Percentiles rank a stretch among this genome's conserved stretches.
Conservation (phyloP, 2,329 filamentous ascomycete species). For the Cladophialophora yegresii region DNA sequence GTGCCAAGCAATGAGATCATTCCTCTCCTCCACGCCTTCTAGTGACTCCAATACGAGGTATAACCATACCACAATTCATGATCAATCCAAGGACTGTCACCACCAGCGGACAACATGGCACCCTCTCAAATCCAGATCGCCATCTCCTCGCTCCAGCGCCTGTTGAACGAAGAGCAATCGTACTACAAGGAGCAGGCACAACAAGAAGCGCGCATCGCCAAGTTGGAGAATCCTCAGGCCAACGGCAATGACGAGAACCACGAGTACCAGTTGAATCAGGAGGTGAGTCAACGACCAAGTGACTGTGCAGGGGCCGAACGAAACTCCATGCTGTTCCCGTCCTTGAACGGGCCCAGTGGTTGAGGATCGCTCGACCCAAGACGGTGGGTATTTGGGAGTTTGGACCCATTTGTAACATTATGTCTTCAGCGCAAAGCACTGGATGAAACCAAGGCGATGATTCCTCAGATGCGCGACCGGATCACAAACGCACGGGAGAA, state of each 20-base stretch:
- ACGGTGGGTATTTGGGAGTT: not conserved
- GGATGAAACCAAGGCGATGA: conserved; percentile 84
- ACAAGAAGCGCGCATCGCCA: conserved; percentile 71
- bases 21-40: not conserved
- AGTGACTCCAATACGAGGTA: not conserved
- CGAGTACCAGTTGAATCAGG: conserved; percentile 78
- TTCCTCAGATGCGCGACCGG: conserved; percentile 69
- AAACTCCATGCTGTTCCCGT: too few relatives aligned
- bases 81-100: not conserved
- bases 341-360: too few relatives aligned
- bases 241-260: conserved; percentile 76
- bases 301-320: not conserved
- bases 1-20: not conserved
- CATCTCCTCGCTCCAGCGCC: conserved; percentile 74
- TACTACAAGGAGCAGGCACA: conserved; percentile 83
- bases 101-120: conserved; percentile 22
- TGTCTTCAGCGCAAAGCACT: conserved; percentile 68
- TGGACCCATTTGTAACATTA: not conserved
- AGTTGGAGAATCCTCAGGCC: conserved; percentile 59
- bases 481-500: conserved; percentile 71
- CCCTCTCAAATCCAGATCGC: conserved; percentile 58
- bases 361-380: not conserved
- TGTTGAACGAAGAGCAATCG: conserved; percentile 87
- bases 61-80: not conserved
- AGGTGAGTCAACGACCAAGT: conserved; percentile 57